These are phyloP conservation scores for Platismatia glauca DNA, from an alignment of 495 filamentous ascomycete genomes.

Conservation along the genomic window DNA sequence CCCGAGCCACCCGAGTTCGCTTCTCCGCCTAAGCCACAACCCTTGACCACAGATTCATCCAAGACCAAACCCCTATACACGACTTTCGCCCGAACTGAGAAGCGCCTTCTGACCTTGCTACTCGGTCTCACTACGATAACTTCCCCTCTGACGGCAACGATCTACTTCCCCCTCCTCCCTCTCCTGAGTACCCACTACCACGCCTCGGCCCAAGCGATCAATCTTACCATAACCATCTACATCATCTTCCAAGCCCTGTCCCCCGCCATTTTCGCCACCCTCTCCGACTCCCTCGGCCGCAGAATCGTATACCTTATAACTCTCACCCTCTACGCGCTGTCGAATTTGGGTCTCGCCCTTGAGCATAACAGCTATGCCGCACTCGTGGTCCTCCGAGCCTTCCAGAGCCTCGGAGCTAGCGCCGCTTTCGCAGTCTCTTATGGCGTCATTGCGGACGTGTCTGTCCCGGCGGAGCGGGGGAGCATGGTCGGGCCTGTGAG, in stretches of 20 bases:
- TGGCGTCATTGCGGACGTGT: constrained; percentile 31
- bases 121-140: constrained; percentile 22
- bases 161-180: constrained; percentile 30
- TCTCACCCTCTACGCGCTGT: constrained; percentile 29
- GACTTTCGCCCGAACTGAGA: constrained; percentile 11
- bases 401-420: constrained; percentile 33
- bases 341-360: constrained; percentile 31
- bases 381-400: constrained; percentile 30
- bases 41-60: background rate
- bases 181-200: constrained; percentile 23
- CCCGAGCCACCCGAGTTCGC: no score
- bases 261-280: constrained; percentile 31
- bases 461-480: constrained; percentile 29
- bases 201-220: constrained; percentile 28
- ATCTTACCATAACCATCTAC: constrained; percentile 31
- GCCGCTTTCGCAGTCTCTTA: constrained; percentile 28
- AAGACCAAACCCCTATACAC: constrained; percentile 10
- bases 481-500: constrained; percentile 28
- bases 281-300: constrained; percentile 33
- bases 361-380: constrained; percentile 25
- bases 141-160: constrained; percentile 29
- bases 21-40: background rate
- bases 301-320: constrained; percentile 31
- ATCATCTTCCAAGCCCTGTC: constrained; percentile 32
- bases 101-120: constrained; percentile 12